Evolutionary conservation across 495 filamentous ascomycete species (phyloP).

Genomic region (Antarctomyces pellizariae): DNA sequence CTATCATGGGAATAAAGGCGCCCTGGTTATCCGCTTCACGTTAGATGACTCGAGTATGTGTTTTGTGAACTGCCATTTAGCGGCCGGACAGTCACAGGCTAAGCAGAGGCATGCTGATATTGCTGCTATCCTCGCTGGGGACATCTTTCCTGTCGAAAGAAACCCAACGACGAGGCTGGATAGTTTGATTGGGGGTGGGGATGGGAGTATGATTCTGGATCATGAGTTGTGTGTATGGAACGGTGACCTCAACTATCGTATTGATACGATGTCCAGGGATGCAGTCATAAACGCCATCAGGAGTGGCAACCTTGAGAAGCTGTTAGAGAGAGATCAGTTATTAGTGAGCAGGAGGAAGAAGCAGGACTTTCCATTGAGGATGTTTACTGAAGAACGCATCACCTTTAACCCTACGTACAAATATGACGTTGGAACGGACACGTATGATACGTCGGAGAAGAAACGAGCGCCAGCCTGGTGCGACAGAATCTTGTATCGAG

Average conservation of each 20-base stretch:
- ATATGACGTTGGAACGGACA: constrained; percentile 87
- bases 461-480: constrained; percentile 94
- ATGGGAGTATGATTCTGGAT: constrained; percentile 88
- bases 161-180: constrained; percentile 36
- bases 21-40: constrained; percentile 72
- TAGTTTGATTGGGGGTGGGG: constrained; percentile 70
- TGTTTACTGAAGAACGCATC: constrained; percentile 70
- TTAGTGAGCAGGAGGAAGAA: constrained; percentile 69
- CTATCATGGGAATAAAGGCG: constrained; percentile 87
- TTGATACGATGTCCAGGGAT: constrained; percentile 87
- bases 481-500: constrained; percentile 71
- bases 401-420: constrained; percentile 93
- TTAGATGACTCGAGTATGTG: constrained; percentile 84
- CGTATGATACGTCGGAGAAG: constrained; percentile 88
- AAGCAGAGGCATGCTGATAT: constrained; percentile 83
- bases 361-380: constrained; percentile 64
- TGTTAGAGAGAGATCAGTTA: constrained; percentile 88
- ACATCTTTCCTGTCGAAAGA: constrained; percentile 41
- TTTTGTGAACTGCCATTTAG: constrained; percentile 94
- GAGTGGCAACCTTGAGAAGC: constrained; percentile 55
- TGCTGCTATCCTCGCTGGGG: constrained; percentile 64
- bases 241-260: constrained; percentile 94
- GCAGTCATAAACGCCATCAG: constrained; percentile 68
- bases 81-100: constrained; percentile 78
- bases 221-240: constrained; percentile 93